Conservation (phyloP, 768 basidiomycete species). For the Lactarius hatsudake region DNA sequence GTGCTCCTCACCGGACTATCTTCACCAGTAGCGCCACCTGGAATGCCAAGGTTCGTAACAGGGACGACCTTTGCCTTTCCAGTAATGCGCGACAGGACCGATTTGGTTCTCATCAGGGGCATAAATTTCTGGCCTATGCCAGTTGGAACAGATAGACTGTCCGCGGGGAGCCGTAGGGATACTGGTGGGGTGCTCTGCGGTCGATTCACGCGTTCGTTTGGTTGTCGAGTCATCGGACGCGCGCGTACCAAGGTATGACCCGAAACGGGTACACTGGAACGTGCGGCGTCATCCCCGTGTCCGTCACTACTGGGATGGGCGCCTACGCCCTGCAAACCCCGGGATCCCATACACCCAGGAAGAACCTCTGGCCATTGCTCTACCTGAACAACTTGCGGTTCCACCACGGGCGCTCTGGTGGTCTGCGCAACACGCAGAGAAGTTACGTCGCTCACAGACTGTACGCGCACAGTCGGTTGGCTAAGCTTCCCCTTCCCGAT, state of each 20-base stretch:
- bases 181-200: not conserved
- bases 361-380: not conserved
- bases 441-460: not conserved
- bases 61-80: conserved; percentile 1
- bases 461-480: not conserved
- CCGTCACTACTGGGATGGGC: not conserved
- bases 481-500: not conserved
- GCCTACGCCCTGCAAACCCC: not conserved
- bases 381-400: not conserved
- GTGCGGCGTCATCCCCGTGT: not conserved
- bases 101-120: conserved; percentile 1
- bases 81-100: not conserved
- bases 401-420: not conserved
- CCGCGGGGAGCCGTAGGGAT: not conserved
- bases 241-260: not conserved
- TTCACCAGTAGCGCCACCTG: not conserved
- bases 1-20: not conserved
- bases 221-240: not conserved
- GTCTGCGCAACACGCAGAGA: not conserved
- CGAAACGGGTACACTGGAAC: not conserved
- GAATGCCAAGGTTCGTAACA: not conserved
- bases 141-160: not conserved
- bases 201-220: not conserved
- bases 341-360: not conserved
- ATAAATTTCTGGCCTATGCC: not conserved